Evolutionary conservation across 305 asterid species (phyloP).

Genomic region (Salvia sclarea): DNA sequence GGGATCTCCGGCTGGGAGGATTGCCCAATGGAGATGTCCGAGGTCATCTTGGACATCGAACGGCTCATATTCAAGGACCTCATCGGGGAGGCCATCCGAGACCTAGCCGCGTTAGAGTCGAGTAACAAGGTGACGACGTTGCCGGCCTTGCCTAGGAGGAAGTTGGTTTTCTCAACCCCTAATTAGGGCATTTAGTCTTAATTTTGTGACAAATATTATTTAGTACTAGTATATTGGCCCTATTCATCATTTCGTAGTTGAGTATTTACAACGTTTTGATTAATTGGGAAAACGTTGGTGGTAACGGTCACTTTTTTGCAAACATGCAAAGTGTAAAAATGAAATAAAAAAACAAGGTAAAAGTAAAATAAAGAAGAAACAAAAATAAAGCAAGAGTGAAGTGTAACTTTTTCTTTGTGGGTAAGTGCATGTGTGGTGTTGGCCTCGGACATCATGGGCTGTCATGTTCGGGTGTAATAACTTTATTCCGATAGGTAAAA

Average conservation of each 20-base stretch:
- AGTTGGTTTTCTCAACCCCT: conserved; percentile 60
- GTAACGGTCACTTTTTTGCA: conserved; percentile 46
- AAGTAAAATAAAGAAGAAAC: background rate
- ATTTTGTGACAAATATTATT: background rate
- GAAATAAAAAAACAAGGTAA: background rate
- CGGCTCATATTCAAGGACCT: conserved; percentile 83
- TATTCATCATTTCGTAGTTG: conserved; percentile 23
- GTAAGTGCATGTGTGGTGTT: conserved; percentile 53
- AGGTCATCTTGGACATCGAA: conserved; percentile 73
- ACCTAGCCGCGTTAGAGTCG: conserved; percentile 56
- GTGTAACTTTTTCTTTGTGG: conserved; percentile 34
- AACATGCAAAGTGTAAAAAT: conserved; percentile 49
- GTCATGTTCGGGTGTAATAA: conserved; percentile 32
- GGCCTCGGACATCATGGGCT: conserved; percentile 42
- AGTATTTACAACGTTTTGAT: conserved; percentile 22
- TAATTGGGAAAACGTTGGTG: too few relatives aligned
- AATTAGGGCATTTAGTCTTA: background rate
- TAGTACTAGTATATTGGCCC: conserved; percentile 10
- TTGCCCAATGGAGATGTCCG: conserved; percentile 68
- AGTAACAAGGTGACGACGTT: conserved; percentile 30
- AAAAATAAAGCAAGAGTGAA: conserved; percentile 22
- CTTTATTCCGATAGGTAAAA: conserved; percentile 26
- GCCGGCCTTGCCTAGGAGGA: conserved; percentile 54
- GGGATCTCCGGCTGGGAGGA: conserved; percentile 72
- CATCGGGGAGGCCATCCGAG: conserved; percentile 66